Evolutionary conservation across 2,329 filamentous ascomycete species (phyloP).

Genomic region (Thielaviopsis cerberus): DNA sequence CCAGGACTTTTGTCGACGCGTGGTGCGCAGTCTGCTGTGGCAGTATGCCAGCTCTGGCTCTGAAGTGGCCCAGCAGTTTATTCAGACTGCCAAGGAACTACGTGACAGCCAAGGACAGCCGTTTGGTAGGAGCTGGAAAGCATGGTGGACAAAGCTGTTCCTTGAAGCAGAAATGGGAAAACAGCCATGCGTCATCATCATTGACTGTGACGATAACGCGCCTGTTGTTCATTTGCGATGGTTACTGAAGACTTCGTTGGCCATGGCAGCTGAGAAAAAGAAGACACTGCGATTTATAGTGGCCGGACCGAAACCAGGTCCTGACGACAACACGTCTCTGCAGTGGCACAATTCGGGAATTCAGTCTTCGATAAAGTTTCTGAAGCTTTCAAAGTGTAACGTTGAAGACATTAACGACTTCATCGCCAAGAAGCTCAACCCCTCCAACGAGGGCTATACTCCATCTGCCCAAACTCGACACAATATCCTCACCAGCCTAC

Average conservation of each 20-base stretch:
- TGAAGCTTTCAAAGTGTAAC: not conserved
- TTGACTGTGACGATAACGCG: not conserved
- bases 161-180: not conserved
- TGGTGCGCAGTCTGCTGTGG: not conserved
- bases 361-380: not conserved
- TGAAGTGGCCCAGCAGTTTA: not conserved
- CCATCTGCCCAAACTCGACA: not conserved
- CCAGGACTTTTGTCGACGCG: not conserved
- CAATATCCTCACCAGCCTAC: not conserved
- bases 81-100: not conserved
- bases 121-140: not conserved
- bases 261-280: not conserved
- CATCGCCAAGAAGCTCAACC: not conserved
- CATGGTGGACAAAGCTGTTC: not conserved
- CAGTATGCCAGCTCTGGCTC: not conserved
- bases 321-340: not conserved
- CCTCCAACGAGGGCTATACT: not conserved
- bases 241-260: not conserved
- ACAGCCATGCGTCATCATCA: not conserved
- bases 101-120: not conserved
- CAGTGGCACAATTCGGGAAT: not conserved
- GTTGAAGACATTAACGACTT: not conserved
- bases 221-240: not conserved
- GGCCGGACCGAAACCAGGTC: not conserved
- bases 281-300: not conserved